These are phyloP conservation scores for Plasmodium cynomolgi DNA, from an alignment of 169 alveolate genomes.

Conservation along the genomic window DNA sequence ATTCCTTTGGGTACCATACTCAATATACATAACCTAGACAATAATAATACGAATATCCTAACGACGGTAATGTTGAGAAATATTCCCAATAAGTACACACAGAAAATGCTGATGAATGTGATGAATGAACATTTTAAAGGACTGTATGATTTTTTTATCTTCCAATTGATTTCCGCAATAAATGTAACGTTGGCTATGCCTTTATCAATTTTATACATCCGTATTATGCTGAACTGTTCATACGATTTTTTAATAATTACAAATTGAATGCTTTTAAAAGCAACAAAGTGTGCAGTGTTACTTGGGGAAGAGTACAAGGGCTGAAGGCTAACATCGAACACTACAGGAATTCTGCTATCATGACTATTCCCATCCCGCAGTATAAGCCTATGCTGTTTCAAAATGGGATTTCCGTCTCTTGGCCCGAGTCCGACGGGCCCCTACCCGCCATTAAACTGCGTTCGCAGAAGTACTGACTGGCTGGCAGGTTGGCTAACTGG, in stretches of 20 bases:
- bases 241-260: constrained; percentile 68
- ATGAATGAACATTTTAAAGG: constrained; percentile 81
- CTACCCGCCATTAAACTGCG: constrained; percentile 76
- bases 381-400: constrained; percentile 79
- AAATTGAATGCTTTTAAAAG: constrained; percentile 77
- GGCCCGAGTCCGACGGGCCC: constrained; percentile 79
- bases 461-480: constrained; percentile 36
- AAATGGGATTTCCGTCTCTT: constrained; percentile 76
- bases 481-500: not conserved
- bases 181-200: constrained; percentile 90
- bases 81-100: constrained; percentile 90
- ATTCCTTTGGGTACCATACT: constrained; percentile 67
- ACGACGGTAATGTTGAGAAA: constrained; percentile 89
- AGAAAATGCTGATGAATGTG: constrained; percentile 80
- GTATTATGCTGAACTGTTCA: constrained; percentile 75
- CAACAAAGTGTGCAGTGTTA: constrained; percentile 73
- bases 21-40: constrained; percentile 51
- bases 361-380: constrained; percentile 78
- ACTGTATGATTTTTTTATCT: constrained; percentile 87
- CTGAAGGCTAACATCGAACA: constrained; percentile 76
- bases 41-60: constrained; percentile 23
- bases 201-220: constrained; percentile 86
- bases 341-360: constrained; percentile 79
- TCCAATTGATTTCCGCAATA: constrained; percentile 89
- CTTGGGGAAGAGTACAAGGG: constrained; percentile 83